A percentile compares a stretch with the other conserved stretches of the same genome.
These are phyloP conservation scores for Suillus variegatus DNA, from an alignment of 768 basidiomycete species.

Conservation along the genomic window DNA sequence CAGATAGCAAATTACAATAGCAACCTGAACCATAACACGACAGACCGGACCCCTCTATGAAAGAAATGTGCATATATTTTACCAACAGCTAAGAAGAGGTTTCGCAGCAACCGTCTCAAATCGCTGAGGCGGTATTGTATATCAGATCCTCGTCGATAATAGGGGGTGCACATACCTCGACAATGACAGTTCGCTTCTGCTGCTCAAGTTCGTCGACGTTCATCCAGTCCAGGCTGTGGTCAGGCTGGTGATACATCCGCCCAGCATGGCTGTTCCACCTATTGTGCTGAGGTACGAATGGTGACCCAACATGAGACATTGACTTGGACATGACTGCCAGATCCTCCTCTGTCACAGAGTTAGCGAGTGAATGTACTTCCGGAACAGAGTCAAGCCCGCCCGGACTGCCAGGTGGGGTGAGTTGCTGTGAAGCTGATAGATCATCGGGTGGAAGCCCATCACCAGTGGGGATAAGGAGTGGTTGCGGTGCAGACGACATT, in stretches of 20 bases:
- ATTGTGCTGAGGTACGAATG: constrained; percentile 37
- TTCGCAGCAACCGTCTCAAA: constrained; percentile 70
- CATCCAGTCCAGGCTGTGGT: constrained; percentile 48
- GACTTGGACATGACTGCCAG: constrained; percentile 76
- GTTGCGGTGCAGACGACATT: constrained; percentile 38
- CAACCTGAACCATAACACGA: not conserved
- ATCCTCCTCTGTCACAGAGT: constrained; percentile 69
- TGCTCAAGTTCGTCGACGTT: constrained; percentile 37
- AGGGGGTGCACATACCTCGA: constrained; percentile 55
- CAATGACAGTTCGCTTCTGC: constrained; percentile 61
- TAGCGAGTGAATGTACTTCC: constrained; percentile 53
- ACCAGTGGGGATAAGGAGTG: constrained; percentile 33
- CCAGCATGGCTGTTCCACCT: constrained; percentile 37
- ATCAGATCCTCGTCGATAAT: constrained; percentile 4
- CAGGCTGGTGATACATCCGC: constrained; percentile 29
- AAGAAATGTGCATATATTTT: constrained; percentile 10
- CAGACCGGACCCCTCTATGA: not conserved
- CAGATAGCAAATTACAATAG: constrained; percentile 4
- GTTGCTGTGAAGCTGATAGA: constrained; percentile 39
- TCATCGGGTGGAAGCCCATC: constrained; percentile 19
- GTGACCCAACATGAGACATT: constrained; percentile 65
- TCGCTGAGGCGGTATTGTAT: constrained; percentile 44
- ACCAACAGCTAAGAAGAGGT: constrained; percentile 77
- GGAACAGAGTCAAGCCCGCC: constrained; percentile 51
- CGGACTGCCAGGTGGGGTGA: constrained; percentile 63